A percentile compares a stretch with the other conserved stretches of the same genome.
Conservation (phyloP, 306 rosid genomes). For the Pterocarpus macrocarpus region DNA sequence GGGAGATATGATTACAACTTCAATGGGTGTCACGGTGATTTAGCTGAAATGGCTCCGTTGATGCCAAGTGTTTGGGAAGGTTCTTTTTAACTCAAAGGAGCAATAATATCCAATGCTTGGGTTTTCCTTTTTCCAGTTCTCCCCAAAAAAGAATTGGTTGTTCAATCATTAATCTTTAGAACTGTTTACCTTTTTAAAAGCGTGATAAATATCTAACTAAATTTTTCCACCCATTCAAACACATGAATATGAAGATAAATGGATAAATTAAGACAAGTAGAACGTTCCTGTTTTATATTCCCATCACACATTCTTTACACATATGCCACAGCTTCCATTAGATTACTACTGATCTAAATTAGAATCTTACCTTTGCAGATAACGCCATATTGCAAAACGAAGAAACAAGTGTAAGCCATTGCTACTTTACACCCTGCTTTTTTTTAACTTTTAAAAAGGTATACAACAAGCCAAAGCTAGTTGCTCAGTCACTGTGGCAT, state of each 20-base stretch:
- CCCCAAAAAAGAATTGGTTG: neutral
- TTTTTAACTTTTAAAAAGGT: slow-evolving; percentile 36
- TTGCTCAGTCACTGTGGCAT: slow-evolving; percentile 9
- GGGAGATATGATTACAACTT: neutral
- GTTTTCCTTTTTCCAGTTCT: too few species aligned
- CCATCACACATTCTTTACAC: slow-evolving; percentile 8
- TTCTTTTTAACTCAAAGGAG: neutral
- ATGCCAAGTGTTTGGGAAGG: neutral
- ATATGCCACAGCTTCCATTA: slow-evolving; percentile 7
- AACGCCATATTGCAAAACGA: slow-evolving; percentile 43
- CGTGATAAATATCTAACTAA: neutral
- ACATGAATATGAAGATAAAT: too few species aligned
- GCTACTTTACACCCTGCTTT: slow-evolving; percentile 34
- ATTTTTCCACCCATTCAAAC: neutral
- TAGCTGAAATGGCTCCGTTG: neutral
- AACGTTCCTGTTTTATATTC: neutral
- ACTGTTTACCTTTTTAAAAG: neutral
- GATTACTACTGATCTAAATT: slow-evolving; percentile 6
- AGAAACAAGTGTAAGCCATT: slow-evolving; percentile 9
- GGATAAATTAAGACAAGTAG: neutral
- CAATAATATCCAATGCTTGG: neutral
- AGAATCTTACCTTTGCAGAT: slow-evolving; percentile 53
- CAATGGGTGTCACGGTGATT: neutral
- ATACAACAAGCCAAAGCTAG: slow-evolving; percentile 42
- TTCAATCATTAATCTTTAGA: neutral